Conservation (phyloP, 176 grass and related monocot genomes). For the Tillandsia leiboldiana region DNA sequence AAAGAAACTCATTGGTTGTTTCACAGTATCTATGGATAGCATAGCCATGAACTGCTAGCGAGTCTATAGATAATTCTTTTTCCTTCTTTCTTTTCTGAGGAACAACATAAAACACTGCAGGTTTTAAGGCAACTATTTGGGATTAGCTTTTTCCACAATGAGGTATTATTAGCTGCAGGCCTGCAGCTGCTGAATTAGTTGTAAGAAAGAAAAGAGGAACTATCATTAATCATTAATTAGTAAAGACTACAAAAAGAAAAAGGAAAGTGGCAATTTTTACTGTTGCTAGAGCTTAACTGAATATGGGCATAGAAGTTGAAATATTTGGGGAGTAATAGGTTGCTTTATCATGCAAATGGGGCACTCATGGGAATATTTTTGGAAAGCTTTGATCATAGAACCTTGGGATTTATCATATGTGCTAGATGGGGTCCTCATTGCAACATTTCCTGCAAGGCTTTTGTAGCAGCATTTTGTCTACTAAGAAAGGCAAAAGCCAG, state of each 20-base stretch:
- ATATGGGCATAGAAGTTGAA: neutral
- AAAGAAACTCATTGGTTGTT: too few species aligned
- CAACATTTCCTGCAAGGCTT: neutral
- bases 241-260: neutral
- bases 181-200: too few species aligned
- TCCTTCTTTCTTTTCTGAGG: too few species aligned
- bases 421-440: slow-evolving; percentile 2
- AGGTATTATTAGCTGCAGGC: too few species aligned
- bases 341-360: neutral
- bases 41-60: too few species aligned
- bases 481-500: neutral
- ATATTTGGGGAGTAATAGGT: neutral
- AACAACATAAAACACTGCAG: too few species aligned
- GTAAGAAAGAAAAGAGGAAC: neutral
- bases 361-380: neutral
- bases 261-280: neutral
- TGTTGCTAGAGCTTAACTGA: neutral
- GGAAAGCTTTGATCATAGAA: neutral
- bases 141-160: too few species aligned
- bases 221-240: neutral
- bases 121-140: too few species aligned
- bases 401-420: neutral
- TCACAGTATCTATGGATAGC: too few species aligned
- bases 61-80: too few species aligned
- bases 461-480: slow-evolving; percentile 2